Conservation (phyloP, 371 early-diverging fungal species). For the Mucor plumbeus region DNA sequence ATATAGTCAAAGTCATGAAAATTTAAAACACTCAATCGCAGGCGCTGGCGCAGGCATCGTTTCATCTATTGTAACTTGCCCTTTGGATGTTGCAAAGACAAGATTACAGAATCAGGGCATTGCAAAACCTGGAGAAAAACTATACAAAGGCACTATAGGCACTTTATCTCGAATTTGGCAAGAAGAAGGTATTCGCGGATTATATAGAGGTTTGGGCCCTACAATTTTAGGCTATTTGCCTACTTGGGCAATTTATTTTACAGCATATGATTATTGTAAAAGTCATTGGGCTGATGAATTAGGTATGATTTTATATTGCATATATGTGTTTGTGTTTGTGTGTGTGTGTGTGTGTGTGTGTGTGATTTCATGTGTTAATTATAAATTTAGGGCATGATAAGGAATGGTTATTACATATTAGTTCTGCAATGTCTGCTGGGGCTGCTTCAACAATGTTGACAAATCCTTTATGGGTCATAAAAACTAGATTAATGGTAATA, state of each 20-base stretch:
- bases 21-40: constrained; percentile 78
- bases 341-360: too few relatives aligned
- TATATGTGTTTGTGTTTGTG: too few relatives aligned
- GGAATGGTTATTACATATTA: constrained; percentile 76
- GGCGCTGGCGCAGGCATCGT: constrained; percentile 87
- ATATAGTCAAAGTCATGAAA: constrained; percentile 58
- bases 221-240: constrained; percentile 88
- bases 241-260: constrained; percentile 90
- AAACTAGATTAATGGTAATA: constrained; percentile 87
- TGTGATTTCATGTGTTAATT: neutral
- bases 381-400: constrained; percentile 45
- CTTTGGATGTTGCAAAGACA: constrained; percentile 95
- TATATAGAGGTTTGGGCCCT: constrained; percentile 87
- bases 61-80: constrained; percentile 86
- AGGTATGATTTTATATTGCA: constrained; percentile 28
- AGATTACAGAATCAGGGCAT: constrained; percentile 92
- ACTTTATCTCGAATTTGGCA: constrained; percentile 74
- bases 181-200: constrained; percentile 84
- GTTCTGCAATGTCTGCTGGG: constrained; percentile 89
- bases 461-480: constrained; percentile 95
- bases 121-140: constrained; percentile 24
- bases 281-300: constrained; percentile 26
- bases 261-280: constrained; percentile 79
- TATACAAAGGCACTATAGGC: constrained; percentile 58
- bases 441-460: constrained; percentile 78